Evolutionary conservation across 768 basidiomycete species (phyloP).

Genomic region (Lentinula detonsa): DNA sequence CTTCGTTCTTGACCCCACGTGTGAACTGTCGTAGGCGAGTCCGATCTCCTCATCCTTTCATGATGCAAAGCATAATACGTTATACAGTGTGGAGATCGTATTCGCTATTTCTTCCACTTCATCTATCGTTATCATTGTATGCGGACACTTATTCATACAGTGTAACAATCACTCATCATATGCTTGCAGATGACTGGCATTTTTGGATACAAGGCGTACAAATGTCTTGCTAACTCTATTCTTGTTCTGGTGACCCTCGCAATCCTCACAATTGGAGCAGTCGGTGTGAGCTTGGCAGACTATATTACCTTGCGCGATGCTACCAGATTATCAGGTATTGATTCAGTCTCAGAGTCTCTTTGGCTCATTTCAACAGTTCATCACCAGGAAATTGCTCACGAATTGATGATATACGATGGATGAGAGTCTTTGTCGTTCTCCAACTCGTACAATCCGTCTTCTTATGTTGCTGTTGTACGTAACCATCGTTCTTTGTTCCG

Average conservation of each 20-base stretch:
- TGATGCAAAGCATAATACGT: background rate
- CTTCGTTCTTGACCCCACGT: conserved; percentile 35
- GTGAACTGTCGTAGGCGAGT: conserved; percentile 46
- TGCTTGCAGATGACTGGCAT: conserved; percentile 45
- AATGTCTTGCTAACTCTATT: conserved; percentile 56
- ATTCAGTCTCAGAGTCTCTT: background rate
- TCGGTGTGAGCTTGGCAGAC: conserved; percentile 36
- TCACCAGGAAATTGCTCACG: conserved; percentile 44
- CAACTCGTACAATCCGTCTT: conserved; percentile 52
- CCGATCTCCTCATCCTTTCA: background rate
- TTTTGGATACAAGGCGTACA: conserved; percentile 61
- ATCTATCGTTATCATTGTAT: background rate
- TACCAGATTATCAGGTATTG: conserved; percentile 43
- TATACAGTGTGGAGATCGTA: background rate
- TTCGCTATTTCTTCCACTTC: background rate
- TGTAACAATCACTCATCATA: background rate
- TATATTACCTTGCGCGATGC: conserved; percentile 28
- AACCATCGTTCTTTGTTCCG: background rate
- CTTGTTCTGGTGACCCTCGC: conserved; percentile 39
- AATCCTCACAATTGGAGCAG: conserved; percentile 35
- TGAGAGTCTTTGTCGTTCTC: conserved; percentile 37
- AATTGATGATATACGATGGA: conserved; percentile 26
- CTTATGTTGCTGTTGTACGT: conserved; percentile 56
- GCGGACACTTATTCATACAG: background rate
- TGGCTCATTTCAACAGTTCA: conserved; percentile 1